Base-by-base conservation (phyloP, 2,329 filamentous ascomycete species). In the Scytalidium lignicola region DNA sequence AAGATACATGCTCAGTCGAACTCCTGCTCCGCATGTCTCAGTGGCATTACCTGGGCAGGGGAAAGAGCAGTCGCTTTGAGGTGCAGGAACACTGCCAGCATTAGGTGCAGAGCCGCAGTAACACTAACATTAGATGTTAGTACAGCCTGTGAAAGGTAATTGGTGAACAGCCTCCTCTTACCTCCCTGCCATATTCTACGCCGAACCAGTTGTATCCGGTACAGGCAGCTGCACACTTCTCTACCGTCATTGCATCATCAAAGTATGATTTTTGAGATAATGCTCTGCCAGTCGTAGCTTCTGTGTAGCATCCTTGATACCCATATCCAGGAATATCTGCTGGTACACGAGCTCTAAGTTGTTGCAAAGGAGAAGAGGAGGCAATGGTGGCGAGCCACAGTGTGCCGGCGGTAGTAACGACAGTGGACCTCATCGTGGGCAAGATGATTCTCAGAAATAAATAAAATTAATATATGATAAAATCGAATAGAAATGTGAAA, bases 171-270 rank as follows among this genome's bases (percentile, higher is more conserved):
- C 15, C 5, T 4, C 12, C 7, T 8, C 32, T 37, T 17, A 37
- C 32, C 32, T 67, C 61, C 22, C 55, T 45, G 22, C 56, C 55
- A 51, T 66, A 69, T 48, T 70, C 67, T 13, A 67, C 58, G 41
- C 67, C 67, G 28, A 62, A 62, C 46, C 60, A 65, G 1, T 48
- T 56, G 32, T 61, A 68, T 1, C 55, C 58, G 19, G 10, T 13
- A 46, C 43, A 50, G 15, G 39, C 43, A 19, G 43, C 43, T n/a
- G 39, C 48, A 23, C 48, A 50, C 9, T 29, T 28, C 43, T 46
- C 46, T 13, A 48, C 40, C 17, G 46, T 48, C 46, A 44, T 43
- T 13, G 2, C 19, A 43, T 47, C 32, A 41, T 48, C 23, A 20
- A 18, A 32, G 21, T 44, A 53, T 10, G 39, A 26, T 18, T 51